Conservation (phyloP, 179 eudicot species). For the Nepenthes alata region DNA sequence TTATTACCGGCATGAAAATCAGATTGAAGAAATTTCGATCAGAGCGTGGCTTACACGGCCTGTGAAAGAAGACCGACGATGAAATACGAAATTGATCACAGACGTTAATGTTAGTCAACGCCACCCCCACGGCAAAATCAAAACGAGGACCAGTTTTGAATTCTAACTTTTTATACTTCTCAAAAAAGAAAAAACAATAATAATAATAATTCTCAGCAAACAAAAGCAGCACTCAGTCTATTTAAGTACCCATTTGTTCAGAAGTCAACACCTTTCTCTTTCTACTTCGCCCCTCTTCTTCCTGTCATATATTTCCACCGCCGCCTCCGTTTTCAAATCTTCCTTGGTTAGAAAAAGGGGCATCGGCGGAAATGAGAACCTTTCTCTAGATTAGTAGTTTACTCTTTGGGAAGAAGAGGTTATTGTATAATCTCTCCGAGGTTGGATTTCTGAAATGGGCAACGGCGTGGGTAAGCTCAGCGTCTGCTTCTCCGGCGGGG, state of each 20-base stretch:
- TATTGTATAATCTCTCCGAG: background rate
- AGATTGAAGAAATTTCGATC: no score
- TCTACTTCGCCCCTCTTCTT: background rate
- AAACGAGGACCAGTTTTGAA: no score
- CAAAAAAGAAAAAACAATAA: no score
- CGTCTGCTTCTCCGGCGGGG: constrained; percentile 49
- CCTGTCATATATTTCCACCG: background rate
- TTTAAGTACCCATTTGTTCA: background rate
- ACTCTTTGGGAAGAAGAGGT: background rate
- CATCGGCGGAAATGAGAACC: background rate
- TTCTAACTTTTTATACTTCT: no score
- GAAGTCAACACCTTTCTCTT: constrained; percentile 1
- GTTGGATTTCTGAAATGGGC: constrained; percentile 32
- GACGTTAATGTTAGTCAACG: no score
- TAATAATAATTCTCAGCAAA: no score
- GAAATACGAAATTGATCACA: no score
- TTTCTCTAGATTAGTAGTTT: background rate
- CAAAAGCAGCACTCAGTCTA: no score
- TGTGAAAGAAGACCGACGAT: no score
- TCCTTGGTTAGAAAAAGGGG: background rate
- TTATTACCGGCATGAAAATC: no score
- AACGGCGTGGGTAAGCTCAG: constrained; percentile 45
- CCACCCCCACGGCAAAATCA: no score
- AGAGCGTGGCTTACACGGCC: no score
- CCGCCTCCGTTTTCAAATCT: background rate